Evolutionary conservation across 2,329 filamentous ascomycete genomes (phyloP), one percentile per base, ranked within the genome.

Genomic region (Penicillium oxalicum): DNA sequence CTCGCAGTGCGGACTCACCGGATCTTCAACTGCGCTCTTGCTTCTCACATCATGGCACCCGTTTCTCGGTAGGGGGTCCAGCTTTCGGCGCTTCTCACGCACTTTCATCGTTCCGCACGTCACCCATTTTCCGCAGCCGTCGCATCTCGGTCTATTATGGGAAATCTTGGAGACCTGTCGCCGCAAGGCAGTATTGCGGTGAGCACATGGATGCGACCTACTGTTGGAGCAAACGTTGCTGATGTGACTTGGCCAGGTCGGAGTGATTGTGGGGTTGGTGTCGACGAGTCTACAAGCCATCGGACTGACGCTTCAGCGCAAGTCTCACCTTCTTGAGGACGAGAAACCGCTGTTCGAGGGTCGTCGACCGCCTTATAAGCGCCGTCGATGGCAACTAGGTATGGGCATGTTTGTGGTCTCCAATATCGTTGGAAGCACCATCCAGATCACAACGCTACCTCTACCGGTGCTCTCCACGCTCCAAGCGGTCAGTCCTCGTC

Each of bases 391-490:
- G 93, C 93, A 79, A 73, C 61, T 94, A 54, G 93, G 93, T 49
- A 97, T 98, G 91, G 82, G 84, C 65, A 93, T 98, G 83, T 98
- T 98, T 71, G 83, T 98, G 57, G 77, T 95, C 58, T 88, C 93
- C 54, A 98, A 98, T 68, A 79, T 98, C 48, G 78, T 97, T 47
- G 93, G 93, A 51, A 96, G 91, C 72, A 91, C 89, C 34, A 93
- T 98, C 50, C 93, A 98, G 72, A 97, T 98, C 66, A 96, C 93
- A 28, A 96, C 91, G 0, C 77, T 98, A 39, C 93, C 93, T 12
- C 77, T 98, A 24, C 93, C 93, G 18, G 90, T 98, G 5, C 80
- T 98, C 32, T 97, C 91, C 48, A 96, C 93, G 1, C 76, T 98
- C 34, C 93, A 98, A 73, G 91, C 91, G 13, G 76, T 79, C 69